Conservation (phyloP, 129 eudicot species). For the Helianthus tuberosus region DNA sequence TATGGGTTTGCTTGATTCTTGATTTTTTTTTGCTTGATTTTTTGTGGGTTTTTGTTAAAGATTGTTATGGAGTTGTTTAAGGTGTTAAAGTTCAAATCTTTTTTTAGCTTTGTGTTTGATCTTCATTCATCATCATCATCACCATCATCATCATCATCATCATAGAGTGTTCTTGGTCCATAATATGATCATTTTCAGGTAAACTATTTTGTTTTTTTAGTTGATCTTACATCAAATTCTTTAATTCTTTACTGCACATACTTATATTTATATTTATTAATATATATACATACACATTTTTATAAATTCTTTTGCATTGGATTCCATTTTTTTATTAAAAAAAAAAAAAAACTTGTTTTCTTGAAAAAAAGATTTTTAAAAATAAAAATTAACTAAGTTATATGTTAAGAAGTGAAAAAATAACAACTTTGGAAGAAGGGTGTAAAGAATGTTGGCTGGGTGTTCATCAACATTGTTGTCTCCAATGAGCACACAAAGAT, state of each 20-base stretch:
- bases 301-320: slow-evolving; percentile 56
- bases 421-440: slow-evolving; percentile 42
- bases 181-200: slow-evolving; percentile 60
- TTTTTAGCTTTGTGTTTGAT: slow-evolving; percentile 35
- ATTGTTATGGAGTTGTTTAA: slow-evolving; percentile 48
- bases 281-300: slow-evolving; percentile 39
- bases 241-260: slow-evolving; percentile 79
- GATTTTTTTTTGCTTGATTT: slow-evolving; percentile 12
- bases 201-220: slow-evolving; percentile 20
- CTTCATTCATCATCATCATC: not conserved
- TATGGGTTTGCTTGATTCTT: slow-evolving; percentile 3
- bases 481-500: slow-evolving; percentile 94
- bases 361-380: slow-evolving; percentile 16
- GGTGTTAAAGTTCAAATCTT: slow-evolving; percentile 22
- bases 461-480: slow-evolving; percentile 83
- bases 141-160: not conserved
- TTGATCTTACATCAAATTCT: slow-evolving; percentile 41
- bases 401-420: slow-evolving; percentile 30
- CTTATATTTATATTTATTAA: slow-evolving; percentile 51
- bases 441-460: slow-evolving; percentile 94
- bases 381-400: slow-evolving; percentile 23
- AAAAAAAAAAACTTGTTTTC: not conserved
- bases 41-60: slow-evolving; percentile 15
- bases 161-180: slow-evolving; percentile 21
- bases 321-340: slow-evolving; percentile 46